A percentile compares a stretch with the other conserved stretches of the same genome.
Evolutionary conservation across 345 rosid species (phyloP).

Genomic region (Passiflora organensis): DNA sequence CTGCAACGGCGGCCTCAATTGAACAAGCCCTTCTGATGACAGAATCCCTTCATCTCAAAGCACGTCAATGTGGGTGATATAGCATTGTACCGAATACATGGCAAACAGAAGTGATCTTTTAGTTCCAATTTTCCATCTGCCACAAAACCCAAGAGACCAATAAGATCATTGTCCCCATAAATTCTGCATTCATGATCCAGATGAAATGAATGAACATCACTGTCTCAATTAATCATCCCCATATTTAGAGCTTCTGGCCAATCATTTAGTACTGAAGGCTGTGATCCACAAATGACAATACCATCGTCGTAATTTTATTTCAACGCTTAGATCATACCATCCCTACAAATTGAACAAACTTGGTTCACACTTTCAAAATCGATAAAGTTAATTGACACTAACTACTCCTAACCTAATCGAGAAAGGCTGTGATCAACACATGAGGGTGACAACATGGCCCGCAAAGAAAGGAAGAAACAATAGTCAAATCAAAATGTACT

Average conservation of each 20-base stretch:
- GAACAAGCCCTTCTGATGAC: slow-evolving; percentile 4
- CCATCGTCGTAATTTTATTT: too few relatives aligned
- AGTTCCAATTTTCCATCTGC: background rate
- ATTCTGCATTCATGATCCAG: too few relatives aligned
- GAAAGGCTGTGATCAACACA: background rate
- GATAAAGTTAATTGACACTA: background rate
- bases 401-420: background rate
- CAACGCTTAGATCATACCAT: background rate
- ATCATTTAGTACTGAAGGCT: too few relatives aligned
- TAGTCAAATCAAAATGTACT: too few relatives aligned
- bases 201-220: too few relatives aligned
- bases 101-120: background rate
- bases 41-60: background rate
- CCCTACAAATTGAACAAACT: background rate
- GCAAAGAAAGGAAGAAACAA: background rate
- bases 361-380: background rate
- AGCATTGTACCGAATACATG: background rate
- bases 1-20: slow-evolving; percentile 5
- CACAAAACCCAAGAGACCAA: background rate
- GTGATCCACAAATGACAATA: too few relatives aligned
- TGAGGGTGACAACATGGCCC: background rate
- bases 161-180: background rate
- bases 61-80: background rate
- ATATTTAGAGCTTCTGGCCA: too few relatives aligned
- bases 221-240: too few relatives aligned